These are phyloP conservation scores for Platanus orientalis DNA, from an alignment of 164 flowering plant genomes.

Conservation along the genomic window DNA sequence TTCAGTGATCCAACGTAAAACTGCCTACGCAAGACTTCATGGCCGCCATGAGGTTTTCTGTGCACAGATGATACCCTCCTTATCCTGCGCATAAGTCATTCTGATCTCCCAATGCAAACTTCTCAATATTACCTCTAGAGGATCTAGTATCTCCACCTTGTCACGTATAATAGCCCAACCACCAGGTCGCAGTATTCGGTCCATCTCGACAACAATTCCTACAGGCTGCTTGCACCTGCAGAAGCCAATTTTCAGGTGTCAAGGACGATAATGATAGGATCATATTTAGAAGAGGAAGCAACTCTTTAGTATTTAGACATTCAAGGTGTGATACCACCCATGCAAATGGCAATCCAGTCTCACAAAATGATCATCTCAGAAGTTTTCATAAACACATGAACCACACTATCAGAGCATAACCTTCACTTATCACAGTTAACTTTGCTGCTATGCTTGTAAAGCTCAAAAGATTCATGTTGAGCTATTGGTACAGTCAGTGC, in stretches of 20 bases:
- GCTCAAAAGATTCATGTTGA: no score
- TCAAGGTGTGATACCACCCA: no score
- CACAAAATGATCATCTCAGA: no score
- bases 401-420: no score
- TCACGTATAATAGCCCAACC: slow-evolving; percentile 89
- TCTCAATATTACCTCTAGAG: slow-evolving; percentile 62
- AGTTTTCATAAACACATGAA: no score
- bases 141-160: slow-evolving; percentile 68
- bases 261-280: not conserved
- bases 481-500: no score
- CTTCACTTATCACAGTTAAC: no score
- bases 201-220: slow-evolving; percentile 88
- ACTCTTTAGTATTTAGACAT: not conserved
- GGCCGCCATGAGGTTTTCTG: slow-evolving; percentile 87
- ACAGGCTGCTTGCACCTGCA: slow-evolving; percentile 80
- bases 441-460: no score
- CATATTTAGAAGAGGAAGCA: not conserved
- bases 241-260: not conserved
- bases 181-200: slow-evolving; percentile 74
- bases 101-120: slow-evolving; percentile 86
- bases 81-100: slow-evolving; percentile 62
- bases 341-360: no score
- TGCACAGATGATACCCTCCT: slow-evolving; percentile 80
- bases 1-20: not conserved
- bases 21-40: slow-evolving; percentile 15